Evolutionary conservation across 768 basidiomycete genomes (phyloP), one percentile per base, ranked within the genome.

Genomic region (Leccinum aurantiacum): DNA sequence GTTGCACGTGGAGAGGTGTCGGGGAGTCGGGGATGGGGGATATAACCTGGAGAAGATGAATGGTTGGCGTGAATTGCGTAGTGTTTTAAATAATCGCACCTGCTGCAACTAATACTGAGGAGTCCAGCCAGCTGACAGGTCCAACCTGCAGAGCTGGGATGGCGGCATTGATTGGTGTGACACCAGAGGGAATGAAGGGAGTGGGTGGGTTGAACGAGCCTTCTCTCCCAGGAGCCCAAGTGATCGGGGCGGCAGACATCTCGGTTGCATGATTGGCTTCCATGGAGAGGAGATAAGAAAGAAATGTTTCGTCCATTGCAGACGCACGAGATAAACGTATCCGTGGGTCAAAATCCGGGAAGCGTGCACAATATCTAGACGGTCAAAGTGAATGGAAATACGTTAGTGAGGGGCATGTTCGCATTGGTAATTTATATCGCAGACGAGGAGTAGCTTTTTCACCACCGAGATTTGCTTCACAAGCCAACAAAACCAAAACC

Each of bases 81-180:
- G 24, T 22, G 9, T 19, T 19, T 27, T 1, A 5, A 17, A 46
- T 46, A 7, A 46, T 33, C 22, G 11, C 24, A 62, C 61, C 59
- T 29, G 46, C 13, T 4, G 59, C 48, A 29, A 31, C 24, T 19
- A 7, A 17, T 3, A 44, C 15, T 27, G 54, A 56, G 46, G 60
- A 27, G 29, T 48, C 53, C 37, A 11, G 29, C 57, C 63, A 63
- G 19, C 4, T n/a, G n/a, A n/a, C 35, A n/a, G 24, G 38, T 33
- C 54, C 46, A 9, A 25, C 15, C 6, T 25, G 61, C 24, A 49
- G 6, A 38, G 44, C 37, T 41, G 44, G 6, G 14, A 15, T 37
- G 19, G 29, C 13, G n/a, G 24, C n/a, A 6, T 33, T 33, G 44
- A 46, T 46, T 8, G 15, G 14, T 19, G 37, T 31, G 47, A 41